phyloP scores from a whole-genome alignment of 2,329 filamentous ascomycete genomes.

The Cercospora sp. region DNA sequence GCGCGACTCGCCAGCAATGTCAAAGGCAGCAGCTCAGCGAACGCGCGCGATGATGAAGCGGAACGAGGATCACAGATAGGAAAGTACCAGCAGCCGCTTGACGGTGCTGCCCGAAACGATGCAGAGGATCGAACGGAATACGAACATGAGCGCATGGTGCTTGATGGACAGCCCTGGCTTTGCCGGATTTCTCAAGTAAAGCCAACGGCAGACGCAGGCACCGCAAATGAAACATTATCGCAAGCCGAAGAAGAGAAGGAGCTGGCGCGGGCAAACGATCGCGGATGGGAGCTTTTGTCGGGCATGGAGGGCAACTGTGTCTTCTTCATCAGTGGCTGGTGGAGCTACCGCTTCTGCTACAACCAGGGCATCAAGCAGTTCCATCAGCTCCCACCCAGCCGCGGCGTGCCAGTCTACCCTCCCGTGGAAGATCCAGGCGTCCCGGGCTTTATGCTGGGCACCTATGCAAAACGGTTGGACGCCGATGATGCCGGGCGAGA shows the following conservation, averaged over 20 bases:
- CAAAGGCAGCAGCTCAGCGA: not conserved
- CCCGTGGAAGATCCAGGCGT: slow-evolving; percentile 76
- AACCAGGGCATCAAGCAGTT: slow-evolving; percentile 85
- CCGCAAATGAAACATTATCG: slow-evolving; percentile 35
- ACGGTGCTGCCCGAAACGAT: slow-evolving; percentile 10
- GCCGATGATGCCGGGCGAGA: slow-evolving; percentile 35
- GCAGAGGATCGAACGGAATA: slow-evolving; percentile 20
- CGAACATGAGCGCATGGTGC: slow-evolving; percentile 71
- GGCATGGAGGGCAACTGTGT: slow-evolving; percentile 78
- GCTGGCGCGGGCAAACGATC: slow-evolving; percentile 70
- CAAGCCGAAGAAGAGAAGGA: slow-evolving; percentile 75
- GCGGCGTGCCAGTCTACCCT: slow-evolving; percentile 65
- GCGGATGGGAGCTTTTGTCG: slow-evolving; percentile 76
- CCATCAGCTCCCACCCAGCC: slow-evolving; percentile 73
- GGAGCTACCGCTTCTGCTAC: slow-evolving; percentile 95
- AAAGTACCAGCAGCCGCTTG: slow-evolving; percentile 25
- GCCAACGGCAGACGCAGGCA: slow-evolving; percentile 40
- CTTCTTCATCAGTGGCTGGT: slow-evolving; percentile 85
- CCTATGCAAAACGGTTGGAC: slow-evolving; percentile 44
- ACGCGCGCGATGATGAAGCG: not conserved
- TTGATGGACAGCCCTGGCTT: slow-evolving; percentile 71
- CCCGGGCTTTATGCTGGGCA: slow-evolving; percentile 74
- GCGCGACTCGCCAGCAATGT: slow-evolving; percentile 51
- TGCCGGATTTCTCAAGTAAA: slow-evolving; percentile 77
- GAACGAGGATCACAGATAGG: slow-evolving; percentile 22